A percentile compares a stretch with the other conserved stretches of the same genome.
Conservation (phyloP, 192 early-diverging fungal species). For the Diversispora epigaea region DNA sequence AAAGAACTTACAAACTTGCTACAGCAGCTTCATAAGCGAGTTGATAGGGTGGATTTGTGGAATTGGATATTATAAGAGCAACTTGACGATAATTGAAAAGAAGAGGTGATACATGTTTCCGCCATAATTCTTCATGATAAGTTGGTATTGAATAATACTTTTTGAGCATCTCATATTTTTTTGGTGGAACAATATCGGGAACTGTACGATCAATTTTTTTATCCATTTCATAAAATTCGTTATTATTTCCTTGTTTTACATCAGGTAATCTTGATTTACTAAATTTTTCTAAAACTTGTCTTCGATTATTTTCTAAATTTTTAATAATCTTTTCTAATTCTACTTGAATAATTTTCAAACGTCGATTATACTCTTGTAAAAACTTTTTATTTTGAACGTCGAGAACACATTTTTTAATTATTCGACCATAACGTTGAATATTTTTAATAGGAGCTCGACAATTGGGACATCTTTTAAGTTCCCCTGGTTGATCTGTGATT, state of each 20-base stretch:
- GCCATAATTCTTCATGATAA: not conserved
- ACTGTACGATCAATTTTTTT: not conserved
- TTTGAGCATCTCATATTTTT: not conserved
- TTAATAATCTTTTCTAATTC: not conserved
- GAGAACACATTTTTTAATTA: slow-evolving; percentile 16
- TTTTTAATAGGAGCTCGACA: slow-evolving; percentile 12
- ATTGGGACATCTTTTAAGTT: not conserved
- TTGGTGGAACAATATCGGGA: not conserved
- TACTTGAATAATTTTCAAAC: not conserved
- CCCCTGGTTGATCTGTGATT: not conserved
- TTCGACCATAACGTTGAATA: slow-evolving; percentile 21
- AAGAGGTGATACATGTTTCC: not conserved
- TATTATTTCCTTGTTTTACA: not conserved
- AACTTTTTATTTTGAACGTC: slow-evolving; percentile 31
- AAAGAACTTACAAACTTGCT: slow-evolving; percentile 11
- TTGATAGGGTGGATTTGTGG: slow-evolving; percentile 26
- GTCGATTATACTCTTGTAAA: not conserved
- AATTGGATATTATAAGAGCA: not conserved
- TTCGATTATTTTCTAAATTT: not conserved
- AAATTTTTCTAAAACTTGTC: slow-evolving; percentile 12
- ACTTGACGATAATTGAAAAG: not conserved
- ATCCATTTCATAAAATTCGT: not conserved
- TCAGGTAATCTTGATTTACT: not conserved
- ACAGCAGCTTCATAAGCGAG: slow-evolving; percentile 28
- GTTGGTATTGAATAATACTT: slow-evolving; percentile 13